Evolutionary conservation across 2,329 filamentous ascomycete species (phyloP).

Genomic region (Aspergillus pseudotamarii): DNA sequence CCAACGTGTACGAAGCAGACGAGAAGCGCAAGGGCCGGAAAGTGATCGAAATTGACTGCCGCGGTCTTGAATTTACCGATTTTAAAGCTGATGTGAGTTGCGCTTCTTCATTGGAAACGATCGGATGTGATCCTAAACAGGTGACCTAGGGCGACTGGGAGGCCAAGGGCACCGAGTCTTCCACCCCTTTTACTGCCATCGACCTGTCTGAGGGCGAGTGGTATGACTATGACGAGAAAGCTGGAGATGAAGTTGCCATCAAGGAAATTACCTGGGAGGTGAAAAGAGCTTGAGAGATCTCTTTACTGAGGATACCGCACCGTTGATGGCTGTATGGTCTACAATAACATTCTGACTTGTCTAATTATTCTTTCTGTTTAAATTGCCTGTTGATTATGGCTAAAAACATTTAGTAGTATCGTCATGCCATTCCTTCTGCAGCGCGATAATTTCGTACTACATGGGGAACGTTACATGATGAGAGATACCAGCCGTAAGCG

Average conservation of each 20-base stretch:
- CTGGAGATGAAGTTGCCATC: slow-evolving; percentile 87
- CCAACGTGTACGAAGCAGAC: slow-evolving; percentile 64
- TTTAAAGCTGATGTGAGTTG: slow-evolving; percentile 81
- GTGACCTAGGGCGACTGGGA: slow-evolving; percentile 78
- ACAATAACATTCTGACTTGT: slow-evolving; percentile 16
- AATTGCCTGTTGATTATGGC: neutral
- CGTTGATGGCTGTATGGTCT: neutral
- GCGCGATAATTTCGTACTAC: neutral
- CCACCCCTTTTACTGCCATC: slow-evolving; percentile 77
- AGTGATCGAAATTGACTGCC: slow-evolving; percentile 89
- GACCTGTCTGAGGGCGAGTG: slow-evolving; percentile 90
- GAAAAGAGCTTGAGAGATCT: slow-evolving; percentile 60
- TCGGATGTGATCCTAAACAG: neutral
- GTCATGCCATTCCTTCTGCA: neutral
- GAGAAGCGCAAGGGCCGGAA: slow-evolving; percentile 68
- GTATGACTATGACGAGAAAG: slow-evolving; percentile 98
- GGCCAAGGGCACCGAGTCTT: slow-evolving; percentile 77
- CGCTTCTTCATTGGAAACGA: neutral
- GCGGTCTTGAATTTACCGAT: slow-evolving; percentile 86
- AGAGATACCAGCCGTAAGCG: neutral
- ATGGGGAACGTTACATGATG: neutral
- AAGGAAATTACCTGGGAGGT: slow-evolving; percentile 89
- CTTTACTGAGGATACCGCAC: neutral
- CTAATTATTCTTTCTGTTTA: slow-evolving; percentile 11
- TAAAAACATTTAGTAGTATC: neutral